These are phyloP conservation scores for Pisolithus orientalis DNA, from an alignment of 768 basidiomycete genomes.

Conservation along the genomic window DNA sequence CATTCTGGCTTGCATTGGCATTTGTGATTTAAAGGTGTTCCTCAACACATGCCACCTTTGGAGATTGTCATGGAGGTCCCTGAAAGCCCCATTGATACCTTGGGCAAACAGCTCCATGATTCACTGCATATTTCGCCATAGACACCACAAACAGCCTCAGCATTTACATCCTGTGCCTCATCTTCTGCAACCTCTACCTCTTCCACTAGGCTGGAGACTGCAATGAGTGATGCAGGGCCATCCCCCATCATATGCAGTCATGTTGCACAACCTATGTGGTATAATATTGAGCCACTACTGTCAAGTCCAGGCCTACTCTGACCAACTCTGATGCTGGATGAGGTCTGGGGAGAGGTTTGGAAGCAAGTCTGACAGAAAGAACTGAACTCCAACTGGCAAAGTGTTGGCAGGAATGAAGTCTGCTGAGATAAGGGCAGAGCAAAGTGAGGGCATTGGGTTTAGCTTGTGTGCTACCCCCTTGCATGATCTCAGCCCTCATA, in stretches of 20 bases:
- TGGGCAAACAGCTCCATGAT: neutral
- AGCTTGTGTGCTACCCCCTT: no score
- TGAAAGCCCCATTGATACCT: neutral
- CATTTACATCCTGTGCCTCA: no score
- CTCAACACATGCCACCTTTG: neutral
- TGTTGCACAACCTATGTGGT: neutral
- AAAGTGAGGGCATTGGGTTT: no score
- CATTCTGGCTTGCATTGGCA: constrained; percentile 2
- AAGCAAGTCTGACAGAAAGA: no score
- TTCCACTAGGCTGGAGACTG: neutral
- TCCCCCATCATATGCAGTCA: neutral
- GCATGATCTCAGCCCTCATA: no score
- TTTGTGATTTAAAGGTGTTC: neutral
- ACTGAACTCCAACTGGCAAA: no score
- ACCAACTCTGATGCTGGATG: no score
- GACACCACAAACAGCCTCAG: neutral
- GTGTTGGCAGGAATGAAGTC: no score
- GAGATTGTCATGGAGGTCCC: neutral
- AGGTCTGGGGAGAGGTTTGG: no score
- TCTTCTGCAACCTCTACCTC: neutral
- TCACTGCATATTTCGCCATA: neutral
- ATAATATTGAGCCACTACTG: neutral
- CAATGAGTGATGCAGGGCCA: neutral
- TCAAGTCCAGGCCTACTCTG: no score
- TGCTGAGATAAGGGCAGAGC: no score